Evolutionary conservation across 75 land plant species (phyloP).

Genomic region (Sequoiadendron giganteum): DNA sequence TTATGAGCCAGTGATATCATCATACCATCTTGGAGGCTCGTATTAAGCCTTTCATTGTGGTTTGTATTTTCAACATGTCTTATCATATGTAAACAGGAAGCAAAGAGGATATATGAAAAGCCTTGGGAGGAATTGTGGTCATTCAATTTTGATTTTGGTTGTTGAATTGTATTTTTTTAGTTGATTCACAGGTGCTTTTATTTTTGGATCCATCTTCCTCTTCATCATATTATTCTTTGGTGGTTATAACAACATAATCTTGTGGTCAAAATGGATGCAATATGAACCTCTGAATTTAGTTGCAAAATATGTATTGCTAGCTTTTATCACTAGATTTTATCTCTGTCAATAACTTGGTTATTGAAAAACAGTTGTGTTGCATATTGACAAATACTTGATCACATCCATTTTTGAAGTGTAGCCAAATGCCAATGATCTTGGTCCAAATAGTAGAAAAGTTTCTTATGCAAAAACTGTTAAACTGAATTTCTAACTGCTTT

Average conservation of each 20-base stretch:
- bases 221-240: not conserved
- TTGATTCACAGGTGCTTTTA: not conserved
- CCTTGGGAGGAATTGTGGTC: not conserved
- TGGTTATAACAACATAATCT: not conserved
- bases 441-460: not conserved
- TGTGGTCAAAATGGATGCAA: not conserved
- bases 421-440: not conserved
- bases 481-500: not conserved
- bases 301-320: not conserved
- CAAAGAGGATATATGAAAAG: not conserved
- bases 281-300: not conserved
- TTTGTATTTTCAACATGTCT: not conserved
- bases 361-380: not conserved
- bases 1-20: not conserved
- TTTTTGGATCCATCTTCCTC: not conserved
- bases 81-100: not conserved
- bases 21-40: not conserved
- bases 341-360: not conserved
- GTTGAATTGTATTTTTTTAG: not conserved
- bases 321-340: too few species aligned
- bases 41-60: not conserved
- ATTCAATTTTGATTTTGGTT: not conserved
- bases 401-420: not conserved
- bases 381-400: not conserved
- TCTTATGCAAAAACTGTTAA: not conserved